A percentile compares a stretch with the other conserved stretches of the same genome.
Evolutionary conservation across 495 filamentous ascomycete genomes (phyloP).

Genomic region (Penicillium taxi): DNA sequence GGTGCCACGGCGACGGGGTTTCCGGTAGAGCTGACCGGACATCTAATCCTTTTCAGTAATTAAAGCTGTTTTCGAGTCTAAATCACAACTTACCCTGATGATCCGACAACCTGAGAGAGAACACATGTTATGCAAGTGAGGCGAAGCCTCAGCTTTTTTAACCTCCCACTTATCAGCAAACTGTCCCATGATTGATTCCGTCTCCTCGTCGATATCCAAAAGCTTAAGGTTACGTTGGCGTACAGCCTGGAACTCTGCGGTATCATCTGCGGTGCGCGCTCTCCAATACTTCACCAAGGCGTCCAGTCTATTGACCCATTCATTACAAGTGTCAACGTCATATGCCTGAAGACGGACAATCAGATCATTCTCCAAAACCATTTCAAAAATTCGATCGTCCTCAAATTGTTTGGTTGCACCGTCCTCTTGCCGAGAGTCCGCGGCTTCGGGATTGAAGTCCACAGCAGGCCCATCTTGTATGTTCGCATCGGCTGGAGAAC

Average conservation of each 20-base stretch:
- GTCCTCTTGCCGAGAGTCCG: slow-evolving; percentile 43
- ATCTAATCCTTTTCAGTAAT: slow-evolving; percentile 30
- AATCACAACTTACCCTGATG: slow-evolving; percentile 45
- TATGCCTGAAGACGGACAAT: slow-evolving; percentile 61
- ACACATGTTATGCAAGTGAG: slow-evolving; percentile 64
- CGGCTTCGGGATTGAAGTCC: slow-evolving; percentile 40
- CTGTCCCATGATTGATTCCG: slow-evolving; percentile 60
- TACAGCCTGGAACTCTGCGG: slow-evolving; percentile 46
- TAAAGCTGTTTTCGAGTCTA: slow-evolving; percentile 1
- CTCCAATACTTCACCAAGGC: slow-evolving; percentile 61
- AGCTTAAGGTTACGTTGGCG: slow-evolving; percentile 54
- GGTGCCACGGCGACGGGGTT: slow-evolving; percentile 55
- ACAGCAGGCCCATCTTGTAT: slow-evolving; percentile 42
- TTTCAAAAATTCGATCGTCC: slow-evolving; percentile 55
- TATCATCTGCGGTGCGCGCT: slow-evolving; percentile 47
- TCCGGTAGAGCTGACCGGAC: slow-evolving; percentile 58
- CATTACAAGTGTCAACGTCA: slow-evolving; percentile 47
- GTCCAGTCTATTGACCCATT: slow-evolving; percentile 58
- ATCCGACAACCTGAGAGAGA: slow-evolving; percentile 56
- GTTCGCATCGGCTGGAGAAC: slow-evolving; percentile 42
- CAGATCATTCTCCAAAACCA: slow-evolving; percentile 55
- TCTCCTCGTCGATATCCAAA: slow-evolving; percentile 61
- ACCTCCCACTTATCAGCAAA: slow-evolving; percentile 71
- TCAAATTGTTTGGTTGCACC: slow-evolving; percentile 46
- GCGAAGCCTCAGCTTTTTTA: slow-evolving; percentile 53